Base-by-base conservation (phyloP, 305 asterid species). In the Fraxinus greggii region DNA sequence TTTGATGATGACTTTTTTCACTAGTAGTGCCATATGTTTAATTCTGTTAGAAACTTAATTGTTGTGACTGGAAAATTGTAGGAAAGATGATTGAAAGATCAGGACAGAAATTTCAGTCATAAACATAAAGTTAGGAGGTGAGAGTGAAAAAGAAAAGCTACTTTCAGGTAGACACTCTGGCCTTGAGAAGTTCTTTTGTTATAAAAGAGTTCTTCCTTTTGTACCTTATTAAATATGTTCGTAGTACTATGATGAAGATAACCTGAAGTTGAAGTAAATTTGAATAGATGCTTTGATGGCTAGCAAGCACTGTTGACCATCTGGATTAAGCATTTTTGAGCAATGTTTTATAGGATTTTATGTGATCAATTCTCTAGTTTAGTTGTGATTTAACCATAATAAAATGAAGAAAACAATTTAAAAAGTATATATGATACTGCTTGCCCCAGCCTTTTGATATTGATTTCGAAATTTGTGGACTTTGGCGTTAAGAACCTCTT, bases 61-160 rank as follows among this genome's bases (percentile, higher is more conserved):
- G 13, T 45, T n/a, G 45, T 61, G 40, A 70, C 38, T 79, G 48
- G 48, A 28, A 74, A 75, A 77, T 77, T 78, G 76, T 45, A 70
- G 72, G 78, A 26, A 74, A 78, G 17, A 21, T 33, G 5, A 15
- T 59, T 35, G 40, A 31, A 31, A 28, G 75, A 17, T 69, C 35
- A 69, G 38, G 35, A 67, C 36, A 28, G 36, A 13, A 26, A 69
- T 69, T 69, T 69, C 75, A 69, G 35, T 59, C 74, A 21, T 31
- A 24, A 56, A 26, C 74, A n/a, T 13, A 73, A 19, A 32, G 38
- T 40, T 75, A 56, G 63, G 79, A 76, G 77, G 21, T 33, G 40
- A 59, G 65, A 61, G 74, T 72, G 72, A 33, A 45, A 75, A 21
- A 17, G 48, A 35, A 40, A 54, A 4, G 42, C 21, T 17, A 29